These are phyloP conservation scores for Cutaneotrichosporon sp. DNA, from an alignment of 1,284 basidiomycete genomes.

Conservation along the genomic window DNA sequence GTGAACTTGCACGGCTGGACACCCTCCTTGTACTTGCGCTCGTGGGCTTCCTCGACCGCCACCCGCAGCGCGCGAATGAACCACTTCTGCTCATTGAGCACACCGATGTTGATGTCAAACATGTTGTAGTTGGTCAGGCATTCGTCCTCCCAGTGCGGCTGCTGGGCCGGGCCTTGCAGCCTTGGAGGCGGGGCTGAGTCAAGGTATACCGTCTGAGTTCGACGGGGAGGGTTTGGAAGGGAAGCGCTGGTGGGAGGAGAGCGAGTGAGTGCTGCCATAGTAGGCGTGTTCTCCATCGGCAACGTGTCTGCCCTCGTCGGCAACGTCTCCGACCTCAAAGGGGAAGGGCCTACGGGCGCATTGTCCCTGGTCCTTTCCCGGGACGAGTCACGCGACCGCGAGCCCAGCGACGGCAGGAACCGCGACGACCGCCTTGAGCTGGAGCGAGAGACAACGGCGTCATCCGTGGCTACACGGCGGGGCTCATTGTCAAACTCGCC, in stretches of 20 bases:
- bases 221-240: too few relatives aligned
- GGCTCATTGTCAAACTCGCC: background rate
- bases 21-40: constrained; percentile 26
- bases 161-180: background rate
- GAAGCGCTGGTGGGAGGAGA: too few relatives aligned
- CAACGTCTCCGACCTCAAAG: too few relatives aligned
- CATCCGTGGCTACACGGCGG: too few relatives aligned
- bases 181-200: background rate
- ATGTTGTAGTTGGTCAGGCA: background rate
- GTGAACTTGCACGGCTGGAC: constrained; percentile 25
- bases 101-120: constrained; percentile 39
- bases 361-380: background rate
- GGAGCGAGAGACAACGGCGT: too few relatives aligned
- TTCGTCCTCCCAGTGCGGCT: too few relatives aligned
- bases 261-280: too few relatives aligned
- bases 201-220: background rate
- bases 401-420: background rate
- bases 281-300: too few relatives aligned
- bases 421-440: background rate
- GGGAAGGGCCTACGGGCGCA: too few relatives aligned
- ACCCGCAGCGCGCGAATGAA: constrained; percentile 31
- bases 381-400: background rate
- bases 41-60: constrained; percentile 25
- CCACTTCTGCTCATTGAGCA: constrained; percentile 41
- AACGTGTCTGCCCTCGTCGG: too few relatives aligned